Evolutionary conservation across 2,329 filamentous ascomycete genomes (phyloP).

Genomic region (Parastagonospora nodorum): DNA sequence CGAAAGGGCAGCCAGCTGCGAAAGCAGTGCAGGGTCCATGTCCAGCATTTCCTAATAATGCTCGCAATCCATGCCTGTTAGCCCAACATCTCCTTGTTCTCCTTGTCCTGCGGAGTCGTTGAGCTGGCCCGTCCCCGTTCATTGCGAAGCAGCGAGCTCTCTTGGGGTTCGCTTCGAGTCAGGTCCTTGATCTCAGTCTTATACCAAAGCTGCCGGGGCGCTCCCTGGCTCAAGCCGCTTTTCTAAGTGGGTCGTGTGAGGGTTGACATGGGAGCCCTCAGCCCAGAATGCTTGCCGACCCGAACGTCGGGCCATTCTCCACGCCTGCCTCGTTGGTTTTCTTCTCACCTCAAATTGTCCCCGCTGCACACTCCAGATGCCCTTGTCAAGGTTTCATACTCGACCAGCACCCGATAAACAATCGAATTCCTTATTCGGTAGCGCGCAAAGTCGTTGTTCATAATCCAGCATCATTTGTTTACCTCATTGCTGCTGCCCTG

Average conservation of each 20-base stretch:
- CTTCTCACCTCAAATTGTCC: no score
- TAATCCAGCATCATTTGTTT: not conserved
- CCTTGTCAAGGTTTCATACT: no score
- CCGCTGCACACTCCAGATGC: no score
- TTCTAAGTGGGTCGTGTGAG: conserved; percentile 4
- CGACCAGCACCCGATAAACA: no score
- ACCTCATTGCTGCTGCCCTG: not conserved
- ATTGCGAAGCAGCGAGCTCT: conserved; percentile 2
- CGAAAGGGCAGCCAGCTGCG: conserved; percentile 6
- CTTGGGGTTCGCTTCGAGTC: not conserved
- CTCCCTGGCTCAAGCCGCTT: not conserved
- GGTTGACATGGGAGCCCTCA: no score
- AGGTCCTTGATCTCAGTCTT: not conserved
- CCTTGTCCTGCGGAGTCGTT: conserved; percentile 2
- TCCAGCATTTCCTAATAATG: not conserved
- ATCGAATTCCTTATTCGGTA: no score
- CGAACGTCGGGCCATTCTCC: no score
- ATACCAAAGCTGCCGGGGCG: conserved; percentile 3
- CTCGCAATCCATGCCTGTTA: no score
- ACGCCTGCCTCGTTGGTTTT: no score
- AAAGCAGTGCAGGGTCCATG: conserved; percentile 7
- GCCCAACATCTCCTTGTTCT: not conserved
- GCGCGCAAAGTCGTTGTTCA: no score
- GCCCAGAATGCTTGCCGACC: no score
- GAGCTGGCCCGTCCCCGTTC: not conserved